Conservation (phyloP, 2,329 filamentous ascomycete genomes). For the Colletotrichum echinochloae region DNA sequence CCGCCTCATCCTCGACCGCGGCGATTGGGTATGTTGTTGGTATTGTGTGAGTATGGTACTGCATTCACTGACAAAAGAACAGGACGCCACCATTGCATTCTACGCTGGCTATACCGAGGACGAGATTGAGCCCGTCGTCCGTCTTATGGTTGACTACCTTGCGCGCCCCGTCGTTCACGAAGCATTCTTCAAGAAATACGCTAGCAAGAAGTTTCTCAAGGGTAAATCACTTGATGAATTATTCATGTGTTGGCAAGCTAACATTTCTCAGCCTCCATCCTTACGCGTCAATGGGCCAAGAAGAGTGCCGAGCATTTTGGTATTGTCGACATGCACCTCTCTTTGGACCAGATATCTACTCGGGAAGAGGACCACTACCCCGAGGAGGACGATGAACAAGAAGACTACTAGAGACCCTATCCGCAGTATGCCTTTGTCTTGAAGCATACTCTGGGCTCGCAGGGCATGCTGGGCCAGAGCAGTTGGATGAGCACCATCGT, state of each 20-base stretch:
- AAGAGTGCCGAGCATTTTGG: constrained; percentile 73
- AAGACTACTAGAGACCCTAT: constrained; percentile 39
- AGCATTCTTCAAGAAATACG: constrained; percentile 99
- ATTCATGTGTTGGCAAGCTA: constrained; percentile 43
- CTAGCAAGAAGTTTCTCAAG: constrained; percentile 99
- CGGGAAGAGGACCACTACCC: constrained; percentile 45
- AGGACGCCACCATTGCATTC: constrained; percentile 87
- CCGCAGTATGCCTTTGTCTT: constrained; percentile 37
- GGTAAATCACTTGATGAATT: constrained; percentile 66
- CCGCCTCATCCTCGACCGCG: constrained; percentile 88
- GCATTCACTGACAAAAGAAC: constrained; percentile 47
- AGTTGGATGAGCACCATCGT: constrained; percentile 39
- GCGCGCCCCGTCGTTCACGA: constrained; percentile 91
- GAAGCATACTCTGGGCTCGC: constrained; percentile 36
- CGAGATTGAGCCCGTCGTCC: constrained; percentile 91
- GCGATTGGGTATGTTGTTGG: constrained; percentile 80
- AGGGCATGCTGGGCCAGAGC: constrained; percentile 47
- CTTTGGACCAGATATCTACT: constrained; percentile 61
- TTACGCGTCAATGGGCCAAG: constrained; percentile 94
- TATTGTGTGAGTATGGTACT: not conserved
- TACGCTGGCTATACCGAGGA: constrained; percentile 95
- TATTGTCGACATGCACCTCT: constrained; percentile 62
- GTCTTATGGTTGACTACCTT: constrained; percentile 97
- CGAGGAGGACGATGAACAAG: constrained; percentile 45
- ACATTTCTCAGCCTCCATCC: constrained; percentile 78